Evolutionary conservation across 176 grass and related monocot species (phyloP).

Genomic region (Oryza brachyantha): DNA sequence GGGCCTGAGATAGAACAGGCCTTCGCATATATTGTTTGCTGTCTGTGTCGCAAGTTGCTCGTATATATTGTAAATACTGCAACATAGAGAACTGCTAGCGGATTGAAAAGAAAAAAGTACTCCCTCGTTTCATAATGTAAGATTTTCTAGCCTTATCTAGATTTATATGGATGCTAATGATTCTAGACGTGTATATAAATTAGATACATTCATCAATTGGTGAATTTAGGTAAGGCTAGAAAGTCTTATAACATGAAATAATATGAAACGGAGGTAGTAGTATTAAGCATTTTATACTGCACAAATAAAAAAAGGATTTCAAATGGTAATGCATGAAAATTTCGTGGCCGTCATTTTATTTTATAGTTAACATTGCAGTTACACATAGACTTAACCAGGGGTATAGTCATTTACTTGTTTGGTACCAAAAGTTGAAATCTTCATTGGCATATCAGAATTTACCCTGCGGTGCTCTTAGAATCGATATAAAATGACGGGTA

Average conservation of each 20-base stretch:
- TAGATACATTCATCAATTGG: too few relatives aligned
- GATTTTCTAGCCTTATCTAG: too few relatives aligned
- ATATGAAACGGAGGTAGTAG: too few relatives aligned
- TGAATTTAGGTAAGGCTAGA: too few relatives aligned
- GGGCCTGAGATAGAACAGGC: not conserved
- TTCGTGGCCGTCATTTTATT: not conserved
- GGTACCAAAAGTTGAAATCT: not conserved
- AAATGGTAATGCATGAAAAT: not conserved
- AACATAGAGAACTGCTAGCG: not conserved
- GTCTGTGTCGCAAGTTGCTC: not conserved
- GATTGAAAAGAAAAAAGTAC: not conserved
- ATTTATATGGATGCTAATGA: too few relatives aligned
- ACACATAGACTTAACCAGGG: not conserved
- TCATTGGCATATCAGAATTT: not conserved
- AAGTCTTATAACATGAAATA: too few relatives aligned
- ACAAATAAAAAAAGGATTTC: not conserved
- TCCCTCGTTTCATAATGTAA: too few relatives aligned
- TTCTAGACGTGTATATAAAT: too few relatives aligned
- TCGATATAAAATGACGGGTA: not conserved
- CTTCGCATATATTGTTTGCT: not conserved
- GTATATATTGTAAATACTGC: not conserved
- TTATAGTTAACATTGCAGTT: not conserved
- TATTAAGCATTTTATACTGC: not conserved
- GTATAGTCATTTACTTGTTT: not conserved
- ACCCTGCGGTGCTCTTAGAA: not conserved